Evolutionary conservation across 257 asterid genomes (phyloP).

Genomic region (Henckelia pumila): DNA sequence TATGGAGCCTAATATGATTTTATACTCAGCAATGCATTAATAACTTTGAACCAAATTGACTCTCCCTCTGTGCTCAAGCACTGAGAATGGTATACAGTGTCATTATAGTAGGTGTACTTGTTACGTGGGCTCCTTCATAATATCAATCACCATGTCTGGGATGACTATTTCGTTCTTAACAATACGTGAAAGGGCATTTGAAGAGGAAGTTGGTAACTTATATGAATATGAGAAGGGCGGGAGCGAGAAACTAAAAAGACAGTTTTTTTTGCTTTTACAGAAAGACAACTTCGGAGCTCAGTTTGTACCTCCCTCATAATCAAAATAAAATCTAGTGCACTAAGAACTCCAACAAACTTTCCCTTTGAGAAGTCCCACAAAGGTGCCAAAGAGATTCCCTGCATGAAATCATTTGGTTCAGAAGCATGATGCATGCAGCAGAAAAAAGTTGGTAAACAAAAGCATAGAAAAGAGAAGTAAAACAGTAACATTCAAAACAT

Average conservation of each 20-base stretch:
- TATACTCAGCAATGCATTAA: neutral
- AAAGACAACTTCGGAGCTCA: neutral
- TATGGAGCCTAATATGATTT: neutral
- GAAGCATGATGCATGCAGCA: constrained; percentile 9
- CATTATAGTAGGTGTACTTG: neutral
- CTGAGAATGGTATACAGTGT: neutral
- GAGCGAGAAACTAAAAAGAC: neutral
- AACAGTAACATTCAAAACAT: neutral
- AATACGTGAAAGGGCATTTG: neutral
- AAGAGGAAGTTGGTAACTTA: neutral
- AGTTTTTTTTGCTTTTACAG: neutral
- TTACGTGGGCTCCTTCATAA: neutral
- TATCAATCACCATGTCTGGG: neutral
- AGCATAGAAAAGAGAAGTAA: constrained; percentile 13
- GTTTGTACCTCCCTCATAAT: constrained; percentile 80
- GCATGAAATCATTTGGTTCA: constrained; percentile 31
- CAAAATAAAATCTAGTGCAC: constrained; percentile 83
- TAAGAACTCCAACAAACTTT: constrained; percentile 82
- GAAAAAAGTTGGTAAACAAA: constrained; percentile 16
- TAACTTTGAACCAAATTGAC: neutral
- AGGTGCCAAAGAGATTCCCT: constrained; percentile 85
- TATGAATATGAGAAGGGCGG: neutral
- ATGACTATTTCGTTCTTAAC: neutral
- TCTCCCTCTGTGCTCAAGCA: neutral
- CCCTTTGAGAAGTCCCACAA: constrained; percentile 82